Base-by-base conservation (phyloP, 2,329 filamentous ascomycete species). In the Talaromyces albobiverticillius region DNA sequence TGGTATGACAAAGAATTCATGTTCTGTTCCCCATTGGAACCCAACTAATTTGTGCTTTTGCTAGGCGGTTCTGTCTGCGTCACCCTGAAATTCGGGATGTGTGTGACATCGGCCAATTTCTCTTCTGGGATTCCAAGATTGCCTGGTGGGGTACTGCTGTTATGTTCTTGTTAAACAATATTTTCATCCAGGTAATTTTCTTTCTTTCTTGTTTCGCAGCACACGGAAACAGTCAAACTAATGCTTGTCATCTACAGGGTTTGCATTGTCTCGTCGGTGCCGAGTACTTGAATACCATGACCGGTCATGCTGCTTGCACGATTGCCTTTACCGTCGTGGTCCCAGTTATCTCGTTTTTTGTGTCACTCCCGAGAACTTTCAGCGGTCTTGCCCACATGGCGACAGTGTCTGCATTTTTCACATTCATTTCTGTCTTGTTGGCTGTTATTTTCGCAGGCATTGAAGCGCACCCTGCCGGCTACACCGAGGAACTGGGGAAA, bases 91-190 rank as follows among this genome's bases (percentile, higher is more conserved):
- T 95, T 56, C 86, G 90, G 62, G 92, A 96, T 75, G 89, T 96
- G 13, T 96, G 91, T 68, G 92, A 96, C 68, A 89, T 96, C 67
- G 92, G 91, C n/a, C 90, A 96, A 71, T 92, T 92, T 81, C 82
- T 96, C 20, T 96, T 95, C 73, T 95, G 88, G 86, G 86, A 87
- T 60, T 85, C 89, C 70, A 84, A 82, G 56, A 89, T 87, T 82
- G 84, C 80, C 2, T 86, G 83, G 76, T 85, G 78, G 63, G 74
- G 79, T 53, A 86, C 84, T 1, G 91, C 90, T 1, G 75, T 90
- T 68, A 95, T 95, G 88, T 96, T 96, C 71, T 75, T 96, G 43
- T 72, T 96, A 59, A 96, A 96, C 80, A 96, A 96, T 69, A 95
- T 90, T 14, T 94, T 94, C 69, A 94, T 95, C 62, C 86, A 90